A percentile compares a stretch with the other conserved stretches of the same genome.
phyloP scores from a whole-genome alignment of 495 filamentous ascomycete genomes.

The Emericellopsis terricola region DNA sequence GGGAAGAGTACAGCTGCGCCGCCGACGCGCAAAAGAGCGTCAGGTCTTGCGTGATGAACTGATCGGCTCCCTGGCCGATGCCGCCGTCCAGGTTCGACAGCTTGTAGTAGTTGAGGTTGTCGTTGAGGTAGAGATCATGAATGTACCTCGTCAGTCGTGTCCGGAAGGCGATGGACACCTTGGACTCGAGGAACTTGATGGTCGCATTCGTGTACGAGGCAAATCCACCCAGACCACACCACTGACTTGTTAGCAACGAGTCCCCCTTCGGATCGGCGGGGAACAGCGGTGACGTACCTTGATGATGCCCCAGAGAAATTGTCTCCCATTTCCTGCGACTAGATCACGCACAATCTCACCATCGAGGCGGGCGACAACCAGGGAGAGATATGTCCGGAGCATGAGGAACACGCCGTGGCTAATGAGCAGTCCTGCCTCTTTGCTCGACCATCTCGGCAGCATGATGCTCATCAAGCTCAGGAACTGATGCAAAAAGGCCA shows the following conservation, averaged over 20 bases:
- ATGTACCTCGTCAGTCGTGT: slow-evolving; percentile 93
- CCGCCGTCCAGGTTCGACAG: slow-evolving; percentile 85
- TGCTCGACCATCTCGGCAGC: slow-evolving; percentile 87
- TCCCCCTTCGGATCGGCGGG: too few relatives aligned
- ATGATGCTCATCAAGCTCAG: slow-evolving; percentile 90
- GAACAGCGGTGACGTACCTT: slow-evolving; percentile 39
- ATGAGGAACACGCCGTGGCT: slow-evolving; percentile 80
- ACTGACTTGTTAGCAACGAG: too few relatives aligned
- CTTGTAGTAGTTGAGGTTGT: slow-evolving; percentile 92
- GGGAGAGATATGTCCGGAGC: slow-evolving; percentile 80
- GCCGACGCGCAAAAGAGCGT: slow-evolving; percentile 87
- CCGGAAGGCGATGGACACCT: slow-evolving; percentile 95
- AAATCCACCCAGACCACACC: slow-evolving; percentile 43
- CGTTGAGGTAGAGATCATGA: slow-evolving; percentile 90
- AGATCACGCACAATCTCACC: slow-evolving; percentile 93
- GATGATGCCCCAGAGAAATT: slow-evolving; percentile 74
- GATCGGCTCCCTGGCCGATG: slow-evolving; percentile 79
- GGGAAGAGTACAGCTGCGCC: slow-evolving; percentile 83
- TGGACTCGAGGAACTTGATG: slow-evolving; percentile 96
- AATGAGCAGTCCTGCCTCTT: slow-evolving; percentile 77
- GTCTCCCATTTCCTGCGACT: slow-evolving; percentile 78
- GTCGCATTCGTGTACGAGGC: slow-evolving; percentile 88
- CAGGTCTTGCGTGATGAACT: slow-evolving; percentile 95
- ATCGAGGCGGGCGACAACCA: slow-evolving; percentile 83
- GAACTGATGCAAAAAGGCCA: slow-evolving; percentile 97